A percentile compares a stretch with the other conserved stretches of the same genome.
phyloP scores from a whole-genome alignment of 2,329 filamentous ascomycete species.

The Fusarium sp. region DNA sequence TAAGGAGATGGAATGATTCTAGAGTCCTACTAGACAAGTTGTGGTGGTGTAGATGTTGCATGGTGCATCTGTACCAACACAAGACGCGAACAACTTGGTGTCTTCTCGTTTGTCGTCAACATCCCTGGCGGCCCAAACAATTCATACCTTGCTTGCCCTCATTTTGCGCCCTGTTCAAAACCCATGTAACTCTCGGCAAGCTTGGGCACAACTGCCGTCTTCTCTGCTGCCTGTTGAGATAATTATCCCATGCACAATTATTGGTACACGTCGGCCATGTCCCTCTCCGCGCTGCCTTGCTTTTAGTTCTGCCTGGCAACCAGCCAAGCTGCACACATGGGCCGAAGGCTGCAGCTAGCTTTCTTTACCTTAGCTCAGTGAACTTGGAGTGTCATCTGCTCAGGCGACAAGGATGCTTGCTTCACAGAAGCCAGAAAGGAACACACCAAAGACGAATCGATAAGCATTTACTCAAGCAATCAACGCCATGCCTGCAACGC shows the following conservation, averaged over 20 bases:
- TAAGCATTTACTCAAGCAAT: background rate
- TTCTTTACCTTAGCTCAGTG: background rate
- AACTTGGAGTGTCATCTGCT: background rate
- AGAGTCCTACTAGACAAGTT: background rate
- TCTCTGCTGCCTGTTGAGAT: background rate
- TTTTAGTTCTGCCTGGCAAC: background rate
- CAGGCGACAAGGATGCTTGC: background rate
- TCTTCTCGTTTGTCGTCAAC: background rate
- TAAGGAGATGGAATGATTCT: background rate
- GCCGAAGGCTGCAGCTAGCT: background rate
- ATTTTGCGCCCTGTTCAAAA: background rate
- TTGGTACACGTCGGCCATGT: background rate
- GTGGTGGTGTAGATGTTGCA: background rate
- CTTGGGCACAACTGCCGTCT: background rate
- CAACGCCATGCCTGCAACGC: background rate
- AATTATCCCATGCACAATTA: background rate
- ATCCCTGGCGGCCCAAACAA: background rate
- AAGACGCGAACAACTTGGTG: background rate
- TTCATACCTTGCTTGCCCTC: background rate
- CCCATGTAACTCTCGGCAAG: background rate
- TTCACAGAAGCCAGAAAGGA: background rate
- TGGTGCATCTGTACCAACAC: background rate
- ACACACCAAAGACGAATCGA: background rate
- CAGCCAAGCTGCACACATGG: background rate
- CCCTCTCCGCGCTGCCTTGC: background rate